Percentiles rank a stretch among this genome's conserved stretches.
Evolutionary conservation across 768 basidiomycete species (phyloP).

Genomic region (Mrakia frigida): DNA sequence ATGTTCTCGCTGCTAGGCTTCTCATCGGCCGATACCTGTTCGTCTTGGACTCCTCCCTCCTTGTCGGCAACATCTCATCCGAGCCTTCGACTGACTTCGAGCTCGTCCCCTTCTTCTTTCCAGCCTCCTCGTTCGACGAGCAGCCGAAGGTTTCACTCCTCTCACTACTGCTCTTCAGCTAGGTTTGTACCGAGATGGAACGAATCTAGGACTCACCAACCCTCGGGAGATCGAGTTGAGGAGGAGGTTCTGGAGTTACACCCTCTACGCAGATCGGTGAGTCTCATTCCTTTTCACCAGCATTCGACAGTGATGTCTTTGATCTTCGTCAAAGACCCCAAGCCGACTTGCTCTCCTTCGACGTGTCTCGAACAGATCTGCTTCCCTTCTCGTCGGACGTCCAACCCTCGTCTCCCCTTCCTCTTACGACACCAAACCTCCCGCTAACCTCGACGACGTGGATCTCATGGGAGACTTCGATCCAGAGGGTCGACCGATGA

Average conservation of each 20-base stretch:
- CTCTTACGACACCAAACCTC: conserved; percentile 44
- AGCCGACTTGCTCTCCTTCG: too few relatives aligned
- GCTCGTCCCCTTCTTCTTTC: not conserved
- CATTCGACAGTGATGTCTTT: too few relatives aligned
- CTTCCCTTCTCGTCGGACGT: conserved; percentile 44
- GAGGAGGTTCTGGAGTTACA: conserved; percentile 43
- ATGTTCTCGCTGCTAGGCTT: conserved; percentile 44
- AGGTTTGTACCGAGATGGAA: conserved; percentile 45
- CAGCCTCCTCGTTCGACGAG: conserved; percentile 45
- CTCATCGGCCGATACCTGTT: conserved; percentile 46
- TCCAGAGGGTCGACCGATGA: conserved; percentile 43
- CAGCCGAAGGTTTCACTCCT: conserved; percentile 46
- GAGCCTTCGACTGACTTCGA: not conserved
- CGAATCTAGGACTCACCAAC: conserved; percentile 42
- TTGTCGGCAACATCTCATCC: too few relatives aligned
- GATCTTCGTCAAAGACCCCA: too few relatives aligned
- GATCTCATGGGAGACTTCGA: conserved; percentile 43
- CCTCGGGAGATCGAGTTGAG: conserved; percentile 45
- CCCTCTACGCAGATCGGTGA: conserved; percentile 43
- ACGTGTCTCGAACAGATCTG: conserved; percentile 33
- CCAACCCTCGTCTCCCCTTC: conserved; percentile 45
- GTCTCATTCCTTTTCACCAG: too few relatives aligned
- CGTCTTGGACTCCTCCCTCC: conserved; percentile 25
- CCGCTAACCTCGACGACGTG: conserved; percentile 45
- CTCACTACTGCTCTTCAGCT: conserved; percentile 45